phyloP scores from a whole-genome alignment of 495 filamentous ascomycete genomes.

The Aspergillus diversus region DNA sequence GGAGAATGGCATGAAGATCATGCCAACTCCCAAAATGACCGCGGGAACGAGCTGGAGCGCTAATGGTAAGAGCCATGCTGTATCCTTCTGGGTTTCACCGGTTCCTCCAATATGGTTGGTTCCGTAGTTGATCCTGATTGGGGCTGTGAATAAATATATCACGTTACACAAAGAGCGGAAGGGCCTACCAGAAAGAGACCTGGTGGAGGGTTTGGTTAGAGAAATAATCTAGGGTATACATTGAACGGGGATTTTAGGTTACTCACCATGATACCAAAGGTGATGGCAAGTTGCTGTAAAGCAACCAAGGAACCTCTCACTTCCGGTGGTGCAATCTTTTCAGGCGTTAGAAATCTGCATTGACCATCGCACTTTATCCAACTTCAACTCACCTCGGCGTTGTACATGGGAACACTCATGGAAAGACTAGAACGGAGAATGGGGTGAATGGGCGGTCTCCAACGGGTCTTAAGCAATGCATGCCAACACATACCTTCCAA shows the following conservation, averaged over 20 bases:
- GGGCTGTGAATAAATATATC: not conserved
- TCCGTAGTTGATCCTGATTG: slow-evolving; percentile 39
- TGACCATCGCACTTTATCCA: not conserved
- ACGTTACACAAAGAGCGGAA: not conserved
- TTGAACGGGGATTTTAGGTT: not conserved
- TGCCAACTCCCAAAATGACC: slow-evolving; percentile 42
- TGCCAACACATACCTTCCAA: slow-evolving; percentile 20
- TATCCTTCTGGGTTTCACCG: slow-evolving; percentile 42
- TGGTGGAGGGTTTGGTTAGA: not conserved
- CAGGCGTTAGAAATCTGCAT: not conserved
- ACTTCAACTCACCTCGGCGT: slow-evolving; percentile 61
- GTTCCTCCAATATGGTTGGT: slow-evolving; percentile 52
- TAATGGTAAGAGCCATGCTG: slow-evolving; percentile 51
- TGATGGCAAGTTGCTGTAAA: slow-evolving; percentile 76
- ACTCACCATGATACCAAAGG: slow-evolving; percentile 73
- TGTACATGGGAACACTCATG: slow-evolving; percentile 42
- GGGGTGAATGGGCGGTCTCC: not conserved
- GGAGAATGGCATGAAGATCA: slow-evolving; percentile 73
- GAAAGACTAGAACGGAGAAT: slow-evolving; percentile 13
- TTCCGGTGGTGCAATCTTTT: slow-evolving; percentile 49
- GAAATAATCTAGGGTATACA: not conserved
- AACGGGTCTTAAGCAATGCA: too few relatives aligned
- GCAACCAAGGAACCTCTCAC: slow-evolving; percentile 68
- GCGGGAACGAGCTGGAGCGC: slow-evolving; percentile 50
- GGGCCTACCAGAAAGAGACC: slow-evolving; percentile 23